phyloP scores from a whole-genome alignment of 805 yeast genomes.

The Candida germanica region DNA sequence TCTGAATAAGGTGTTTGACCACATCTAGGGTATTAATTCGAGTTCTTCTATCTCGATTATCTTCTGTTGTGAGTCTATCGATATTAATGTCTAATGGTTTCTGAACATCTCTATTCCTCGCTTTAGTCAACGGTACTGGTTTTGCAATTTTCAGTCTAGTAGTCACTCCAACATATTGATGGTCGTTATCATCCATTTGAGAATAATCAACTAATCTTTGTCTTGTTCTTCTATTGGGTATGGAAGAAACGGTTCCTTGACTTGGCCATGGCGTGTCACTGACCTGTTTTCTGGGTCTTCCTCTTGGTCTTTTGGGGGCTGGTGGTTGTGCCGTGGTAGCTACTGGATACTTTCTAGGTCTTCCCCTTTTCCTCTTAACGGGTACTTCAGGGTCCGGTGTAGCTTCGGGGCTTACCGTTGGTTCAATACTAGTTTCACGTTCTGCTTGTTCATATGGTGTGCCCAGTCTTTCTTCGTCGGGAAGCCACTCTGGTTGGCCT shows the following conservation, averaged over 20 bases:
- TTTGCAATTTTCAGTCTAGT: too few relatives aligned
- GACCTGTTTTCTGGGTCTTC: slow-evolving; percentile 15
- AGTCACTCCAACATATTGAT: background rate
- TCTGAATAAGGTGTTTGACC: slow-evolving; percentile 27
- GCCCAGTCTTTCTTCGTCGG: too few relatives aligned
- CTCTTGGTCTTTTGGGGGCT: slow-evolving; percentile 8
- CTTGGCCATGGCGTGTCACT: too few relatives aligned
- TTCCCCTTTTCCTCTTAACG: slow-evolving; percentile 8
- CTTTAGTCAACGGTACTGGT: background rate
- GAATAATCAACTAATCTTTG: slow-evolving; percentile 1
- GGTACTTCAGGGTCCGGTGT: background rate
- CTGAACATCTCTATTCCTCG: slow-evolving; percentile 1
- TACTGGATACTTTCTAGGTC: slow-evolving; percentile 9
- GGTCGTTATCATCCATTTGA: too few relatives aligned
- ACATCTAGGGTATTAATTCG: slow-evolving; percentile 37
- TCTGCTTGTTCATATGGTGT: too few relatives aligned
- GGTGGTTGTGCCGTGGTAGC: slow-evolving; percentile 3
- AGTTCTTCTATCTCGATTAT: slow-evolving; percentile 21
- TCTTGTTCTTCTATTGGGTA: slow-evolving; percentile 1
- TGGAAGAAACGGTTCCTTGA: slow-evolving; percentile 1
- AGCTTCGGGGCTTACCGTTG: background rate
- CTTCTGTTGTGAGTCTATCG: slow-evolving; percentile 24
- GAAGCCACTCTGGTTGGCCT: background rate
- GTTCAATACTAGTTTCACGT: background rate
- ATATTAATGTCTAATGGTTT: slow-evolving; percentile 28